Conservation (phyloP, 2,329 filamentous ascomycete species). For the Camillea tinctor region DNA sequence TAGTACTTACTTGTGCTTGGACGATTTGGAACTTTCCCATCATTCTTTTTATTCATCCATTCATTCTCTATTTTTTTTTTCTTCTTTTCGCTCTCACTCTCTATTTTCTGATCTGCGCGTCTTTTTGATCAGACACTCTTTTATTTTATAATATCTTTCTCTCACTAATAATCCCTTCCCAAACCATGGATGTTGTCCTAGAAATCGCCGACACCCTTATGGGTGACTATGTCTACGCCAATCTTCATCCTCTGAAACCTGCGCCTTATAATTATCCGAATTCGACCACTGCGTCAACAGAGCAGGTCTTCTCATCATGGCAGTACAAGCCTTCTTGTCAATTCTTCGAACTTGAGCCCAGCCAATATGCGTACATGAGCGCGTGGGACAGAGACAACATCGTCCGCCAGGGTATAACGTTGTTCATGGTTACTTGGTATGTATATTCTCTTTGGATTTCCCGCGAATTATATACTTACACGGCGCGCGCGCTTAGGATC, state of each 20-base stretch:
- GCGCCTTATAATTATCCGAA: constrained; percentile 53
- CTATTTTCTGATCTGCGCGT: background rate
- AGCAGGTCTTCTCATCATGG: constrained; percentile 58
- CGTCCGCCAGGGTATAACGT: constrained; percentile 68
- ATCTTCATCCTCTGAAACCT: constrained; percentile 59
- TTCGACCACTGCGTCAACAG: constrained; percentile 42
- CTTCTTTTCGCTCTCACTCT: background rate
- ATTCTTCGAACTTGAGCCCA: constrained; percentile 68
- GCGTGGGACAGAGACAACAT: constrained; percentile 75
- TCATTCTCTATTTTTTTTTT: background rate
- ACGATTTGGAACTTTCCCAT: no score
- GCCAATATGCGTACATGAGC: constrained; percentile 76
- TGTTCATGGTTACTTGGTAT: constrained; percentile 87
- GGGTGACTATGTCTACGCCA: constrained; percentile 77
- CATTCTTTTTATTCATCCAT: no score
- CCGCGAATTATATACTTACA: constrained; percentile 11
- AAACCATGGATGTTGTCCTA: constrained; percentile 89
- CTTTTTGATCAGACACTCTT: constrained; percentile 1
- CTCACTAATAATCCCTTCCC: constrained; percentile 21
- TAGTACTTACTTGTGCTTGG: background rate
- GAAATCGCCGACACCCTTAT: constrained; percentile 80
- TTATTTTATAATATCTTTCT: no score
- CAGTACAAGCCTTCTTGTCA: constrained; percentile 71
- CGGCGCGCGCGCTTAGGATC: constrained; percentile 55
- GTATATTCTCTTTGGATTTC: constrained; percentile 23